These are phyloP conservation scores for Colletotrichum graminicola DNA, from an alignment of 2,329 filamentous ascomycete genomes.

Conservation along the genomic window DNA sequence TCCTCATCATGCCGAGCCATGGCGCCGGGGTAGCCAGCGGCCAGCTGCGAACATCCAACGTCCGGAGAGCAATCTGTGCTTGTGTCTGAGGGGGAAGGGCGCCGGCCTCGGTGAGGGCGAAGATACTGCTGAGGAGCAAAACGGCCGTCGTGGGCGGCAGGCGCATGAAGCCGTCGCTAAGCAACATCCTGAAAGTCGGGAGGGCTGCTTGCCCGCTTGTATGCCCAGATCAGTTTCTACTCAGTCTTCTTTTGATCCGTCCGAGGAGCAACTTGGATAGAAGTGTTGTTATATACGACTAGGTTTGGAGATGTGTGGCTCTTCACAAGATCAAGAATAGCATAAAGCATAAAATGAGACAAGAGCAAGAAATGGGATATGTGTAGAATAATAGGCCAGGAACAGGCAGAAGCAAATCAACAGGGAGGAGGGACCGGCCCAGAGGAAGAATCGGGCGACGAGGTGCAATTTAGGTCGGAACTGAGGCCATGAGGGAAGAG, in stretches of 20 bases:
- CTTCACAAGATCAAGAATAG: constrained; percentile 7
- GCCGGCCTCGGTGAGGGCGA: constrained; percentile 52
- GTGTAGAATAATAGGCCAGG: neutral
- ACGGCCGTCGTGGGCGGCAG: constrained; percentile 52
- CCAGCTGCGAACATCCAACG: constrained; percentile 55
- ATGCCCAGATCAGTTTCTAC: neutral
- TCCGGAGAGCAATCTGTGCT: constrained; percentile 48
- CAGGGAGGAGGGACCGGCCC: neutral
- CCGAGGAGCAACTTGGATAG: neutral
- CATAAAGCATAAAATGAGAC: constrained; percentile 5
- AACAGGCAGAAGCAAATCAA: constrained; percentile 18
- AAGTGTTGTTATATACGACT: neutral
- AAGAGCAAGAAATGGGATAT: constrained; percentile 10
- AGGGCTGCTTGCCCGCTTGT: constrained; percentile 13
- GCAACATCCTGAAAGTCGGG: constrained; percentile 45
- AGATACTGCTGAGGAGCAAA: constrained; percentile 52
- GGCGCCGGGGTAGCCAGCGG: constrained; percentile 59
- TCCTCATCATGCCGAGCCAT: constrained; percentile 51
- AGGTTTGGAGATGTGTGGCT: neutral
- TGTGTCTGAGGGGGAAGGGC: constrained; percentile 56
- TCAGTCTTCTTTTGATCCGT: neutral
- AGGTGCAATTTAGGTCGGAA: constrained; percentile 40
- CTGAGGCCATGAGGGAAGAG: constrained; percentile 25
- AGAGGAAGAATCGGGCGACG: constrained; percentile 27
- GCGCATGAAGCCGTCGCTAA: constrained; percentile 50